Conservation (phyloP, 108 stramenopile species). For the Poteriospumella lacustris region DNA sequence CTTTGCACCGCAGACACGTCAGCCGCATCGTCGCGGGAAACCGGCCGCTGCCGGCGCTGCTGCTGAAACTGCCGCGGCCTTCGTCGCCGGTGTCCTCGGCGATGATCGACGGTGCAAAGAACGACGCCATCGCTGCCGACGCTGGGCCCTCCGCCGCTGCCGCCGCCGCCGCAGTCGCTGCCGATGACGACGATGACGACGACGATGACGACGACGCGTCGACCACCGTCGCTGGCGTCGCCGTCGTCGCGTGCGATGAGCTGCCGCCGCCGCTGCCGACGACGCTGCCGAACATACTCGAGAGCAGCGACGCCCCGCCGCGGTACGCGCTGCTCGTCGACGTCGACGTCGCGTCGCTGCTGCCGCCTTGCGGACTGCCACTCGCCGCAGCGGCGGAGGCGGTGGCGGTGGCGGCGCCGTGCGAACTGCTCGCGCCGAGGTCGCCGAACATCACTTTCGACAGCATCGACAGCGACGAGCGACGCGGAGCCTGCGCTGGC, state of each 20-base stretch:
- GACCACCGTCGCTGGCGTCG: not conserved
- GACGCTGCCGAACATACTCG: not conserved
- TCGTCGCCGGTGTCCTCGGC: no score
- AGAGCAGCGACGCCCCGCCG: not conserved
- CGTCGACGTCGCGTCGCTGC: not conserved
- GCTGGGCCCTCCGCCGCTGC: not conserved
- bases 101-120: no score
- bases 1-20: constrained; percentile 2
- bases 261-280: not conserved
- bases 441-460: not conserved
- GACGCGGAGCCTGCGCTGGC: not conserved
- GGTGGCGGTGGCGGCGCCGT: no score
- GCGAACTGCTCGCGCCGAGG: no score
- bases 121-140: not conserved
- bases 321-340: not conserved
- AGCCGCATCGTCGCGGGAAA: not conserved
- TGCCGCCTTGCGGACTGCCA: no score
- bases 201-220: not conserved
- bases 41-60: no score
- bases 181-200: not conserved
- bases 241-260: not conserved
- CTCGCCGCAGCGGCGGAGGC: no score
- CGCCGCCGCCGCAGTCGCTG: not conserved
- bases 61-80: not conserved
- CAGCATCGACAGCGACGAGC: not conserved